Percentiles rank a stretch among this genome's conserved stretches.
Conservation (phyloP, 129 eudicot genomes). For the Sambucus nigra region DNA sequence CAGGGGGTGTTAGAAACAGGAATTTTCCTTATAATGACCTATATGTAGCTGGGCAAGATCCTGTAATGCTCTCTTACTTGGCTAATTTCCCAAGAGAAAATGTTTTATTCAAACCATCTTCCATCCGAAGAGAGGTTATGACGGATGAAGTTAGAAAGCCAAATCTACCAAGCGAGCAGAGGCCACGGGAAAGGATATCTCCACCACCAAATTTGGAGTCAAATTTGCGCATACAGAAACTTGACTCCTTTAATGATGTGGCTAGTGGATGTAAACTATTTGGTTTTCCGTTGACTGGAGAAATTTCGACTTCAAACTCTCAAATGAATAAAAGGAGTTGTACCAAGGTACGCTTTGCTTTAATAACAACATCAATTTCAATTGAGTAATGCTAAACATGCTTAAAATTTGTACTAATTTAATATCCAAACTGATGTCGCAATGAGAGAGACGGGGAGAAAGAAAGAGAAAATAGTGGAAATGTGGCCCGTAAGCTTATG, state of each 20-base stretch:
- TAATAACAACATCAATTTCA: too few relatives aligned
- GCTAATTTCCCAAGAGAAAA: constrained; percentile 34
- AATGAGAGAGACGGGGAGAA: too few relatives aligned
- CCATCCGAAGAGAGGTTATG: constrained; percentile 20
- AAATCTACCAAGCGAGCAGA: constrained; percentile 21
- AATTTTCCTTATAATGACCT: constrained; percentile 36
- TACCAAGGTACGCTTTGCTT: constrained; percentile 51
- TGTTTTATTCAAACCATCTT: constrained; percentile 19
- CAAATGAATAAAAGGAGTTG: constrained; percentile 66
- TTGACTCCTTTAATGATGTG: constrained; percentile 32
- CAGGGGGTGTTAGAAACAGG: constrained; percentile 61
- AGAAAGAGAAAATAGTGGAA: too few relatives aligned
- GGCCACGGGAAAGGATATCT: constrained; percentile 18
- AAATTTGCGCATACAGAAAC: constrained; percentile 32
- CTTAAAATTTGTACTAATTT: too few relatives aligned
- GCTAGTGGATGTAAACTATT: constrained; percentile 51
- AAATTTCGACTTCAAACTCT: constrained; percentile 28
- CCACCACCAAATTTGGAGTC: constrained; percentile 17
- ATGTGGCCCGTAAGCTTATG: too few relatives aligned
- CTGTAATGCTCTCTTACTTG: constrained; percentile 17
- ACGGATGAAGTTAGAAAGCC: constrained; percentile 24
- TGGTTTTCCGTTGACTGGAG: constrained; percentile 54
- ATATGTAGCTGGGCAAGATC: constrained; percentile 40
- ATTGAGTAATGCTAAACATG: too few relatives aligned
- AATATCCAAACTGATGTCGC: too few relatives aligned